A percentile compares a stretch with the other conserved stretches of the same genome.
phyloP scores from a whole-genome alignment of 208 protist species.

The Wallacemonas rigidus region DNA sequence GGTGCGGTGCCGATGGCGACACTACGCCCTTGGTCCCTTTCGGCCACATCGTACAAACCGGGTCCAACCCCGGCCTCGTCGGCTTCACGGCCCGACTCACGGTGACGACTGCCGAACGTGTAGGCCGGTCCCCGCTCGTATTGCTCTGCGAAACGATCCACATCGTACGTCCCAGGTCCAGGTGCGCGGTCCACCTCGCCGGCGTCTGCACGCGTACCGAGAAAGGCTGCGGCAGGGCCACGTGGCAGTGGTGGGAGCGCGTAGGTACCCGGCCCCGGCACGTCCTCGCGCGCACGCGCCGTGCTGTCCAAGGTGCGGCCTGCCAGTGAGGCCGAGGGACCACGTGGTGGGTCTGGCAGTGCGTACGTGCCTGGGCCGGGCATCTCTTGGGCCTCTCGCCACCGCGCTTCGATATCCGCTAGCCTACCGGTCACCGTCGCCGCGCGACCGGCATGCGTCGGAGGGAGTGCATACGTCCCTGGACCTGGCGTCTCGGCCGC shows the following conservation, averaged over 20 bases:
- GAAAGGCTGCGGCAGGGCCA: neutral
- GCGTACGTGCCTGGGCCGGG: too few species aligned
- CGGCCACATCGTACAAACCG: constrained; percentile 30
- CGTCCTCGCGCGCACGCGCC: neutral
- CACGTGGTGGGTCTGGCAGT: too few species aligned
- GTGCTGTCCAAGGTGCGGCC: neutral
- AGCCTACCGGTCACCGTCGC: constrained; percentile 11
- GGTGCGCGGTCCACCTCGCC: constrained; percentile 7
- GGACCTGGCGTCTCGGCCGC: constrained; percentile 27
- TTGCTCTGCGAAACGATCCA: neutral
- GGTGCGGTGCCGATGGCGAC: constrained; percentile 28
- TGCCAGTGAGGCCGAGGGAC: neutral
- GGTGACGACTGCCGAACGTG: neutral
- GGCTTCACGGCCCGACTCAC: neutral
- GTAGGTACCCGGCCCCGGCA: constrained; percentile 40
- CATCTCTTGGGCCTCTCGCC: neutral
- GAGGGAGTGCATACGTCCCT: constrained; percentile 26
- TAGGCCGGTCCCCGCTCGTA: constrained; percentile 13
- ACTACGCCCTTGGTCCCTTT: neutral
- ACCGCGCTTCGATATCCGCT: neutral
- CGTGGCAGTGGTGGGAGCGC: neutral
- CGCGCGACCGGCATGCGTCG: neutral
- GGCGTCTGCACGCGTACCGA: neutral
- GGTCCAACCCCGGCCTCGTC: constrained; percentile 21
- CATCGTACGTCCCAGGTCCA: constrained; percentile 39